A percentile compares a stretch with the other conserved stretches of the same genome.
Conservation (phyloP, 1,139 yeast species). For the Blastobotrys capitulatus region DNA sequence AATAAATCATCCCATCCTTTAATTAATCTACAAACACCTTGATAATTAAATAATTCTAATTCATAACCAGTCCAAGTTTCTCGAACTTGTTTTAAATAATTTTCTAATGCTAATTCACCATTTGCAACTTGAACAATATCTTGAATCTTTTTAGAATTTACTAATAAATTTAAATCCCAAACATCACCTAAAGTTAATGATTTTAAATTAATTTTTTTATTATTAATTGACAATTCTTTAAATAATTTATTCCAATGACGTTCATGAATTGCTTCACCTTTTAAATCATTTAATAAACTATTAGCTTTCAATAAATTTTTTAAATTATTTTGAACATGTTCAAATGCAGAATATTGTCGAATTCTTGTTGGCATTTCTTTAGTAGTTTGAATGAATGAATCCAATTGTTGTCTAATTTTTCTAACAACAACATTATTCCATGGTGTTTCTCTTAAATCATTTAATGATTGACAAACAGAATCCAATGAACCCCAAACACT, state of each 20-base stretch:
- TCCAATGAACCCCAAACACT: constrained; percentile 65
- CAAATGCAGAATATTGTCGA: constrained; percentile 68
- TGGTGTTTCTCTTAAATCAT: constrained; percentile 38
- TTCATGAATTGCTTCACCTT: constrained; percentile 51
- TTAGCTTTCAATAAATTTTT: constrained; percentile 40
- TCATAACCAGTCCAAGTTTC: constrained; percentile 37
- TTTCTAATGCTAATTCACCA: constrained; percentile 66
- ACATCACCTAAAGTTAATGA: constrained; percentile 51
- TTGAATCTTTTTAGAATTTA: constrained; percentile 45
- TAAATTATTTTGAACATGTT: constrained; percentile 46
- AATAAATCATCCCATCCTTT: constrained; percentile 65
- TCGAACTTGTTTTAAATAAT: constrained; percentile 44
- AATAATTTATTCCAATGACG: constrained; percentile 69
- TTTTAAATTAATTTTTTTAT: constrained; percentile 22
- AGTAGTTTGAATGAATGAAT: constrained; percentile 44
- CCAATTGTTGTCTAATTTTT: constrained; percentile 46
- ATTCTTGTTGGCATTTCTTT: constrained; percentile 53
- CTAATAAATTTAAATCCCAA: constrained; percentile 48
- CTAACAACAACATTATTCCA: constrained; percentile 54
- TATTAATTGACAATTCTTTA: constrained; percentile 21
- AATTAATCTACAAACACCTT: constrained; percentile 51
- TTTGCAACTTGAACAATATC: constrained; percentile 58
- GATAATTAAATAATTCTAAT: constrained; percentile 54
- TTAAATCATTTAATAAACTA: constrained; percentile 45
- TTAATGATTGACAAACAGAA: constrained; percentile 48